These are phyloP conservation scores for Alternaria angustiovoidea DNA, from an alignment of 2,329 filamentous ascomycete genomes.

Conservation along the genomic window DNA sequence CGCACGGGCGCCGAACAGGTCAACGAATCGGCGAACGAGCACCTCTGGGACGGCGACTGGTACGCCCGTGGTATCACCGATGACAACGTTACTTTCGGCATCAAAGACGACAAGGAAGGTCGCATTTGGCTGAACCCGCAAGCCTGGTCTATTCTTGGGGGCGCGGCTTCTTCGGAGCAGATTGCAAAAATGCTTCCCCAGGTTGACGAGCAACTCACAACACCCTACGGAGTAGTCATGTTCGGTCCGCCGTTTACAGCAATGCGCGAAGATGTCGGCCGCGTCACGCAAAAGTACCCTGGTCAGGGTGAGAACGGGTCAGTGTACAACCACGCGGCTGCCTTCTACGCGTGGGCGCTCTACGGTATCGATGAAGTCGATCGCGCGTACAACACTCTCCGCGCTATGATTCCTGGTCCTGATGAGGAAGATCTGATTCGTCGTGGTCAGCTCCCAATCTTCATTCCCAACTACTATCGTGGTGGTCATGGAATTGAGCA, in stretches of 20 bases:
- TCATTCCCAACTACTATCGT: conserved; percentile 66
- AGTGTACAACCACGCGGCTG: conserved; percentile 66
- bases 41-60: conserved; percentile 67
- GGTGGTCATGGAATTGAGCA: conserved; percentile 41
- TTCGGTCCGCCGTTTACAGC: conserved; percentile 63
- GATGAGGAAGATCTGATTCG: conserved; percentile 60
- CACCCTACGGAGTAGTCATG: conserved; percentile 65
- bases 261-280: conserved; percentile 67
- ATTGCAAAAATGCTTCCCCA: conserved; percentile 57
- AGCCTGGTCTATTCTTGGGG: conserved; percentile 63
- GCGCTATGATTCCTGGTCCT: conserved; percentile 65
- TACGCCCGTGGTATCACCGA: conserved; percentile 67
- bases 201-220: conserved; percentile 61
- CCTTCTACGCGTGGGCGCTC: conserved; percentile 64
- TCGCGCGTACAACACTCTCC: conserved; percentile 60
- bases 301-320: conserved; percentile 67
- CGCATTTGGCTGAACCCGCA: conserved; percentile 68
- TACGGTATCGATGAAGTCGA: conserved; percentile 61
- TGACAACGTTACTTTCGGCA: conserved; percentile 62
- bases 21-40: conserved; percentile 60
- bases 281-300: conserved; percentile 66
- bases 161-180: conserved; percentile 57
- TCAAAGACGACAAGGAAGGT: conserved; percentile 60
- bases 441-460: conserved; percentile 65
- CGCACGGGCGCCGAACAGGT: conserved; percentile 56